phyloP scores from a whole-genome alignment of 495 filamentous ascomycete species.

The Neurospora discreta region DNA sequence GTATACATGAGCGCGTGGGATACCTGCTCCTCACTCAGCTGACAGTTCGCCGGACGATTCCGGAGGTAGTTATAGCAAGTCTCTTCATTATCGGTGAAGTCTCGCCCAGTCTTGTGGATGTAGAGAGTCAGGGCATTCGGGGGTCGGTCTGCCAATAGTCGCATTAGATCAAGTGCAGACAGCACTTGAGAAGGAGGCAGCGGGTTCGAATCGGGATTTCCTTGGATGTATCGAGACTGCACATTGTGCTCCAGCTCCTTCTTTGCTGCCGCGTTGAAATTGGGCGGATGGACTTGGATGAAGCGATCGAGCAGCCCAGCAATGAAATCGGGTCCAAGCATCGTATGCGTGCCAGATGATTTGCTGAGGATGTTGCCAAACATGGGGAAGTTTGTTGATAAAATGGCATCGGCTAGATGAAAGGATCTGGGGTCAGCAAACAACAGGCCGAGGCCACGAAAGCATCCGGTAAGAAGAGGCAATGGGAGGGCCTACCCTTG shows the following conservation, averaged over 20 bases:
- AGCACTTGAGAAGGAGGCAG: slow-evolving; percentile 57
- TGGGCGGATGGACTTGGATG: slow-evolving; percentile 67
- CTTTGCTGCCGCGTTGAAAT: slow-evolving; percentile 67
- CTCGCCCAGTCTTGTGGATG: slow-evolving; percentile 64
- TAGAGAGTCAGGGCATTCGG: slow-evolving; percentile 59
- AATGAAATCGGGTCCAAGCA: slow-evolving; percentile 53
- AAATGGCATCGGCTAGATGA: slow-evolving; percentile 64
- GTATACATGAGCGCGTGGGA: slow-evolving; percentile 68
- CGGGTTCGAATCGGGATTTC: slow-evolving; percentile 40
- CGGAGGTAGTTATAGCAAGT: slow-evolving; percentile 45
- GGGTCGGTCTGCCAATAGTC: slow-evolving; percentile 50
- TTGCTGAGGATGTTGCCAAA: slow-evolving; percentile 63
- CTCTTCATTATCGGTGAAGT: slow-evolving; percentile 41
- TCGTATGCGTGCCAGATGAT: slow-evolving; percentile 46
- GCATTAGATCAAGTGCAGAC: slow-evolving; percentile 61
- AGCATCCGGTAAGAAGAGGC: slow-evolving; percentile 1
- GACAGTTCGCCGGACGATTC: slow-evolving; percentile 50
- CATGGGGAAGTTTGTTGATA: slow-evolving; percentile 58
- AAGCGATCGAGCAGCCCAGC: slow-evolving; percentile 71
- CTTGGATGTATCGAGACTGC: slow-evolving; percentile 49
- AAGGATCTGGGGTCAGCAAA: slow-evolving; percentile 21
- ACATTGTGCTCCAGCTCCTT: slow-evolving; percentile 54
- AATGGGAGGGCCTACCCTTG: slow-evolving; percentile 55
- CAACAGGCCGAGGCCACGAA: slow-evolving; percentile 1
- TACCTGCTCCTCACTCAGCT: slow-evolving; percentile 71